Evolutionary conservation across 1,139 yeast genomes (phyloP).

Genomic region (Blastobotrys elegans): DNA sequence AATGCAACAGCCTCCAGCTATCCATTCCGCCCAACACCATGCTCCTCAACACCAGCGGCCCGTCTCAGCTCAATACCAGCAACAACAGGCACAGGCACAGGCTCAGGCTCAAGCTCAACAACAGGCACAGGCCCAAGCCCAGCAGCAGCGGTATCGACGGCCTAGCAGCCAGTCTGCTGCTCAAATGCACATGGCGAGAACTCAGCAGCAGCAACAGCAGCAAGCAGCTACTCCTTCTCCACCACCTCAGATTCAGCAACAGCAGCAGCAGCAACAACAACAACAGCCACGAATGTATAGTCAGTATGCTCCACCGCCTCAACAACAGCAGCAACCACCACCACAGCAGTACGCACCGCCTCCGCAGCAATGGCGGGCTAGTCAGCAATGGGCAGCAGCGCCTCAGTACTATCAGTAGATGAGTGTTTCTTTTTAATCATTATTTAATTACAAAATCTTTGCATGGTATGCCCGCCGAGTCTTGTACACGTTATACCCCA

Average conservation of each 20-base stretch:
- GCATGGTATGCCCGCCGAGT: constrained; percentile 30
- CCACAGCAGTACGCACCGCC: constrained; percentile 1
- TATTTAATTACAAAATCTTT: constrained; percentile 25
- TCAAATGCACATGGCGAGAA: background rate
- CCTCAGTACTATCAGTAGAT: background rate
- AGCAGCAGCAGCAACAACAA: constrained; percentile 12
- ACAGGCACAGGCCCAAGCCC: background rate
- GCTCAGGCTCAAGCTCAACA: background rate
- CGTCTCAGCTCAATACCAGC: constrained; percentile 8
- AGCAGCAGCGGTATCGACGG: background rate
- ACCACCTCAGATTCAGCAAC: constrained; percentile 11
- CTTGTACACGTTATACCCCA: constrained; percentile 29
- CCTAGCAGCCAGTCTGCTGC: background rate
- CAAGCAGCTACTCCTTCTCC: constrained; percentile 9
- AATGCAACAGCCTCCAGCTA: constrained; percentile 24
- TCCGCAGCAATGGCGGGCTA: background rate
- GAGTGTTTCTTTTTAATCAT: background rate
- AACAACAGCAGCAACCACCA: background rate
- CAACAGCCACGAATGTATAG: constrained; percentile 11
- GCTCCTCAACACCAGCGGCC: background rate
- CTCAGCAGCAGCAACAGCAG: constrained; percentile 7
- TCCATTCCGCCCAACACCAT: constrained; percentile 1
- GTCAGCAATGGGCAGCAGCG: background rate
- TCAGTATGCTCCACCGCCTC: constrained; percentile 12
- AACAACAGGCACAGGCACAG: constrained; percentile 5